A percentile compares a stretch with the other conserved stretches of the same genome.
phyloP scores from a whole-genome alignment of 805 yeast species.

The Wilhelminamyces savonicus region DNA sequence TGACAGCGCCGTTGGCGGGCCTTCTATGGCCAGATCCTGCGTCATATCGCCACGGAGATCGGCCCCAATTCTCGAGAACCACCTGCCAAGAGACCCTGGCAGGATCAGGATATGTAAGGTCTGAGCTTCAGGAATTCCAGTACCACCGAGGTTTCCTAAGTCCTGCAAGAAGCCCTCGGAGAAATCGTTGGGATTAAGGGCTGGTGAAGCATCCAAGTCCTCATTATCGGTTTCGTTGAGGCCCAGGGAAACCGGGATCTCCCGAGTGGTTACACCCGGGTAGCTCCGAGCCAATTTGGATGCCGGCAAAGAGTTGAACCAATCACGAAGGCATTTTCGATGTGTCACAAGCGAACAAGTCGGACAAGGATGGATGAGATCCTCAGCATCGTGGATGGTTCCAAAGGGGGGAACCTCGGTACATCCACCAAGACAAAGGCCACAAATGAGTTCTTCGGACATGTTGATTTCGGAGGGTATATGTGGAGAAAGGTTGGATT shows the following conservation, averaged over 20 bases:
- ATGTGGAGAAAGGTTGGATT: too few relatives aligned
- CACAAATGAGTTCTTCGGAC: conserved; percentile 17
- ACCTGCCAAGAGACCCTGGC: not conserved
- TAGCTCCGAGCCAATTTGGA: not conserved
- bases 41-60: too few relatives aligned
- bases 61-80: not conserved
- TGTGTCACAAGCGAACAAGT: conserved; percentile 33
- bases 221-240: not conserved
- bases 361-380: conserved; percentile 30
- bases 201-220: too few relatives aligned
- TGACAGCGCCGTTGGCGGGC: too few relatives aligned
- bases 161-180: too few relatives aligned
- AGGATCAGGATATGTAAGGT: not conserved
- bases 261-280: not conserved
- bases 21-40: too few relatives aligned
- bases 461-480: too few relatives aligned
- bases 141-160: too few relatives aligned
- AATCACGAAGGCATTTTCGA: conserved; percentile 33
- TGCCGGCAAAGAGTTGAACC: conserved; percentile 31
- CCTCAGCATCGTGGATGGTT: conserved; percentile 25
- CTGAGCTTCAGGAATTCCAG: too few relatives aligned
- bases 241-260: too few relatives aligned
- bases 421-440: conserved; percentile 35
- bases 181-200: too few relatives aligned
- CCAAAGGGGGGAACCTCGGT: conserved; percentile 37